Percentiles rank a stretch among this genome's conserved stretches.
Conservation (phyloP, 306 rosid species). For the Prunus dulcis region DNA sequence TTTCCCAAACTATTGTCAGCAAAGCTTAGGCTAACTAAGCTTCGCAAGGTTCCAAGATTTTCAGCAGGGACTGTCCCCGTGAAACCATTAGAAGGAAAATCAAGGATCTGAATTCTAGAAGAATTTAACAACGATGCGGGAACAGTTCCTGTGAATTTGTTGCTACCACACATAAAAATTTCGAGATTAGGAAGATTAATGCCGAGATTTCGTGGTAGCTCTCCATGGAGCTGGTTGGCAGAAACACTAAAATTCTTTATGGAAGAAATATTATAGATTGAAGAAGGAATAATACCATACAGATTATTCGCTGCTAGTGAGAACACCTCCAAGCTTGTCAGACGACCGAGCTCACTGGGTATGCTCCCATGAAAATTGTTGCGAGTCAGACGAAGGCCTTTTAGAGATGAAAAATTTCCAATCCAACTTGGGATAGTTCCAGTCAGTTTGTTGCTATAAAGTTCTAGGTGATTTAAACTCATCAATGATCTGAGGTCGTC, state of each 20-base stretch:
- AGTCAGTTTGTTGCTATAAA: slow-evolving; percentile 24
- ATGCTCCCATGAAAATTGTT: slow-evolving; percentile 13
- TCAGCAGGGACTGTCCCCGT: slow-evolving; percentile 32
- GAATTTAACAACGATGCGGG: slow-evolving; percentile 30
- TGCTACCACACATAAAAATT: slow-evolving; percentile 20
- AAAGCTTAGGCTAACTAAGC: slow-evolving; percentile 19
- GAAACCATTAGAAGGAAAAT: slow-evolving; percentile 29
- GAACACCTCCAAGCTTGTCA: slow-evolving; percentile 23
- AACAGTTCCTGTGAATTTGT: slow-evolving; percentile 34
- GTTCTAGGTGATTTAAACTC: not conserved
- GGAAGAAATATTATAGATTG: slow-evolving; percentile 6
- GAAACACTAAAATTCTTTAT: slow-evolving; percentile 11
- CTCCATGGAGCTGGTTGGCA: slow-evolving; percentile 35
- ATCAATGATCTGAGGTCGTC: not conserved
- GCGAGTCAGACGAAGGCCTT: not conserved
- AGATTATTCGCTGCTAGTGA: slow-evolving; percentile 22
- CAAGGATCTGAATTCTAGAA: slow-evolving; percentile 5
- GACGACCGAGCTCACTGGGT: slow-evolving; percentile 11
- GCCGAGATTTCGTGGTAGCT: slow-evolving; percentile 28
- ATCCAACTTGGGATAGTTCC: slow-evolving; percentile 50
- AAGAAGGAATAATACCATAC: slow-evolving; percentile 37
- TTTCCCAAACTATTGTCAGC: slow-evolving; percentile 20
- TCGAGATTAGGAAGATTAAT: slow-evolving; percentile 28
- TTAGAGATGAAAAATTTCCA: slow-evolving; percentile 44
- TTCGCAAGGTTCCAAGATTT: slow-evolving; percentile 34